Conservation (phyloP, 1,284 basidiomycete genomes). For the Heterobasidion irregulare region DNA sequence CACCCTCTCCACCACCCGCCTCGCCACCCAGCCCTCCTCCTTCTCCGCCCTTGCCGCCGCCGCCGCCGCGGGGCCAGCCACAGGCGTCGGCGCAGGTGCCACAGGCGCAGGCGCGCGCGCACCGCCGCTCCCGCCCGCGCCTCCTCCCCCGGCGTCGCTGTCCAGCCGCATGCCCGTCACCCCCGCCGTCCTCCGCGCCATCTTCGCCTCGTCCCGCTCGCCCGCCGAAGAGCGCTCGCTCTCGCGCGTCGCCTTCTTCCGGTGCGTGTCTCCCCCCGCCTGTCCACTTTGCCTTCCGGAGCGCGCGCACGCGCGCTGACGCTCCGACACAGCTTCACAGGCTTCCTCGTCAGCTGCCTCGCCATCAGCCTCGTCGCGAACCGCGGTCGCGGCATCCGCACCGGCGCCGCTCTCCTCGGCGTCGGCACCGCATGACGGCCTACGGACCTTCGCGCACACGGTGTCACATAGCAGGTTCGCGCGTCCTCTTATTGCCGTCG, state of each 20-base stretch:
- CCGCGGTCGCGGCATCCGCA: constrained; percentile 55
- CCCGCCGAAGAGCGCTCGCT: constrained; percentile 72
- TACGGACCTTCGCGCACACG: no score
- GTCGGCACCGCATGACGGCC: constrained; percentile 25
- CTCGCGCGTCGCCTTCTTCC: constrained; percentile 76
- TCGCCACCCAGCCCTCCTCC: no score
- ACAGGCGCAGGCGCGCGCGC: constrained; percentile 7
- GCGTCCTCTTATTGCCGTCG: no score
- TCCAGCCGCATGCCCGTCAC: constrained; percentile 67
- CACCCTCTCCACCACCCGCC: neutral
- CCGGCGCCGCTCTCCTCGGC: constrained; percentile 53
- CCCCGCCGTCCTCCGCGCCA: constrained; percentile 68
- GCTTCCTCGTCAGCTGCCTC: constrained; percentile 72
- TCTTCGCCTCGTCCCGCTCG: constrained; percentile 75
- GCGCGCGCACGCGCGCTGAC: neutral
- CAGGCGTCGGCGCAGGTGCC: neutral
- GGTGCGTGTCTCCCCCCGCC: constrained; percentile 31
- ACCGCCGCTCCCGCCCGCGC: constrained; percentile 1
- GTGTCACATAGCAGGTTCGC: no score
- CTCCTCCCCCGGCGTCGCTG: constrained; percentile 15
- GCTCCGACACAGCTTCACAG: constrained; percentile 49
- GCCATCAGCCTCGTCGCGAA: constrained; percentile 68
- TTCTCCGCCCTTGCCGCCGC: no score
- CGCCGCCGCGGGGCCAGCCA: neutral
- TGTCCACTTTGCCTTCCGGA: no score